These are phyloP conservation scores for Talaromyces islandicus DNA, from an alignment of 2,329 filamentous ascomycete species.

Conservation along the genomic window DNA sequence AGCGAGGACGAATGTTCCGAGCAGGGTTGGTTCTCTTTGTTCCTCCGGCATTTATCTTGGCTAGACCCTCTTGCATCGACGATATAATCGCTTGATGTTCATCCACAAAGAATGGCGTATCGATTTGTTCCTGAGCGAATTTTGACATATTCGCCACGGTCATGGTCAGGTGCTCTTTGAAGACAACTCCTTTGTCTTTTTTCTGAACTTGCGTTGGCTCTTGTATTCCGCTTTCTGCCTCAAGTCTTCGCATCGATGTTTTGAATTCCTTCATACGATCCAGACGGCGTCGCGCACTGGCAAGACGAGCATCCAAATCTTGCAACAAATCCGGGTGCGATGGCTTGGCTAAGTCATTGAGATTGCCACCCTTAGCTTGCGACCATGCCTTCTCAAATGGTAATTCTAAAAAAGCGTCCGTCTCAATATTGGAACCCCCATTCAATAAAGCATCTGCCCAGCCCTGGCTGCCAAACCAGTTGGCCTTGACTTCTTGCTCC, in stretches of 20 bases:
- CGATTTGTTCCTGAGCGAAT: conserved; percentile 23
- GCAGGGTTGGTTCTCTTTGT: background rate
- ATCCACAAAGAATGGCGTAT: conserved; percentile 15
- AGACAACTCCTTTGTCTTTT: conserved; percentile 17
- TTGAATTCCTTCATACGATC: conserved; percentile 69
- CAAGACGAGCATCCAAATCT: conserved; percentile 64
- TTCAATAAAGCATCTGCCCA: conserved; percentile 68
- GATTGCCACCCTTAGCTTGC: conserved; percentile 54
- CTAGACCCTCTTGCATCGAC: conserved; percentile 28
- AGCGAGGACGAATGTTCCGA: background rate
- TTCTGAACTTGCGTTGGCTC: conserved; percentile 7
- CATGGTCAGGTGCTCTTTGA: conserved; percentile 33
- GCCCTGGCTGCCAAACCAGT: conserved; percentile 71
- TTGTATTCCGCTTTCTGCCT: background rate
- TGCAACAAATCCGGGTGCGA: conserved; percentile 45
- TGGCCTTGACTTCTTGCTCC: conserved; percentile 52
- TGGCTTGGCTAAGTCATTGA: conserved; percentile 32
- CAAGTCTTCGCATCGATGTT: conserved; percentile 24
- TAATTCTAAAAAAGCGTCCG: conserved; percentile 59
- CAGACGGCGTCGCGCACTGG: conserved; percentile 61
- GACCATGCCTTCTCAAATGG: conserved; percentile 68
- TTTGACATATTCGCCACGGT: conserved; percentile 33
- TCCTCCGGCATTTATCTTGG: conserved; percentile 22
- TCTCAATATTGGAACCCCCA: conserved; percentile 54
- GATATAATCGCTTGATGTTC: conserved; percentile 27